phyloP scores from a whole-genome alignment of 768 basidiomycete genomes.

The Thelephora aurantiotincta region DNA sequence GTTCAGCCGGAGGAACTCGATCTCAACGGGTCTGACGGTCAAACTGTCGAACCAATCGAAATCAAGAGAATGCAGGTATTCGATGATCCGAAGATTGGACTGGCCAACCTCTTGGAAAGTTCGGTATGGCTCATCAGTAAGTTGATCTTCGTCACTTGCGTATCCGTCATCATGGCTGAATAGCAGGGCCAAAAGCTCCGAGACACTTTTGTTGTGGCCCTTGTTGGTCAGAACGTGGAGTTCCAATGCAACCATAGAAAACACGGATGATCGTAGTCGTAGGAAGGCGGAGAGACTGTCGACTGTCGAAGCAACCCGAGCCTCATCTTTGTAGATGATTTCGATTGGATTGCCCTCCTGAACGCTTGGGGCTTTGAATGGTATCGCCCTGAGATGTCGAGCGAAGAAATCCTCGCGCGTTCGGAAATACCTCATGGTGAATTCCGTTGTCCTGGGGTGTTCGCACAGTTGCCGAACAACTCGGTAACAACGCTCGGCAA shows the following conservation, averaged over 20 bases:
- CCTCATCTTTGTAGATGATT: slow-evolving; percentile 58
- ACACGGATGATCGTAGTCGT: slow-evolving; percentile 67
- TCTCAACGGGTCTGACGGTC: slow-evolving; percentile 36
- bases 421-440: slow-evolving; percentile 73
- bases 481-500: slow-evolving; percentile 79
- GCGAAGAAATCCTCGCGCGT: slow-evolving; percentile 84
- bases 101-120: slow-evolving; percentile 68
- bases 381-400: slow-evolving; percentile 67
- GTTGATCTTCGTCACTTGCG: slow-evolving; percentile 26
- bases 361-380: slow-evolving; percentile 43
- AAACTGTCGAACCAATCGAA: slow-evolving; percentile 82
- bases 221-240: slow-evolving; percentile 74
- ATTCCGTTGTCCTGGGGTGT: slow-evolving; percentile 72
- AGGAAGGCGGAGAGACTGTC: slow-evolving; percentile 62
- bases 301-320: slow-evolving; percentile 53
- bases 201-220: slow-evolving; percentile 57
- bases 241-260: slow-evolving; percentile 80
- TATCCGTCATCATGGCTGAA: slow-evolving; percentile 49
- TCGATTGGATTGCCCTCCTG: slow-evolving; percentile 38
- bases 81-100: slow-evolving; percentile 74
- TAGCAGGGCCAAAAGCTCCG: slow-evolving; percentile 65
- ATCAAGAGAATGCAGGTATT: slow-evolving; percentile 74
- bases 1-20: slow-evolving; percentile 58
- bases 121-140: slow-evolving; percentile 35
- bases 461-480: slow-evolving; percentile 77